Base-by-base conservation (phyloP, 306 rosid species). In the Rubus parviflorus region DNA sequence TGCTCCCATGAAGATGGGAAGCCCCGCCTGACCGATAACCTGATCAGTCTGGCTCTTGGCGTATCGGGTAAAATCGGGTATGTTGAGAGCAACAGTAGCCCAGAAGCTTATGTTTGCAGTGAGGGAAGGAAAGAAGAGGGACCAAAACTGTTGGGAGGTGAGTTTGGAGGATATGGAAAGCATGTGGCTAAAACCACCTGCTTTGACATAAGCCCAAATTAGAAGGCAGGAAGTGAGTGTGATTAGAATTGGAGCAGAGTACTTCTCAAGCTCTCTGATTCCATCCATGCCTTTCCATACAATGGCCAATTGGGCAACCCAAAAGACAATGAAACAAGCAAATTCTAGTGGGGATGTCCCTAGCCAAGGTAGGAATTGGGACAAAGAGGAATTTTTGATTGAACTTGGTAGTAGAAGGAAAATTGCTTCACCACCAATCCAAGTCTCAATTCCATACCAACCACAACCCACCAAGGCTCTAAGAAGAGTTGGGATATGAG, bases 381-480 rank as follows among this genome's bases (percentile, higher is more conserved):
- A 79, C 0, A 85, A 19, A 4, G 85, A 40, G 4, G 90, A 74
- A 22, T 66, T 42, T 72, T 88, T 90, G 0, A 90, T 15, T 69
- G 83, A 75, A 16, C 84, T 80, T 35, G 97, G 97, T 10, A 94
- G 45, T 14, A 94, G 91, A 58, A 94, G 85, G 73, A 84, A 94
- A 35, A 94, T 92, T 0, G 97, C 96, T n/a, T 92, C 95, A 0
- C 98, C 97, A 17, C 97, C 95, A 8, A 94, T 94, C 98, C 98
- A 92, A 1, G 97, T 87, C 75, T 94, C 98, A 73, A 94, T 94
- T 2, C 98, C 98, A 63, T 92, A 94, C 97, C 98, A 94, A 67
- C 98, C 98, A 79, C 98, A 92, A n/a, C 97, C 98, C 49, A 94
- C 84, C 0, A 92, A 49, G 15, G 97, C 97, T 38, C 98, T 81